phyloP scores from a whole-genome alignment of 1,284 basidiomycete genomes.

The Pterula multifida region DNA sequence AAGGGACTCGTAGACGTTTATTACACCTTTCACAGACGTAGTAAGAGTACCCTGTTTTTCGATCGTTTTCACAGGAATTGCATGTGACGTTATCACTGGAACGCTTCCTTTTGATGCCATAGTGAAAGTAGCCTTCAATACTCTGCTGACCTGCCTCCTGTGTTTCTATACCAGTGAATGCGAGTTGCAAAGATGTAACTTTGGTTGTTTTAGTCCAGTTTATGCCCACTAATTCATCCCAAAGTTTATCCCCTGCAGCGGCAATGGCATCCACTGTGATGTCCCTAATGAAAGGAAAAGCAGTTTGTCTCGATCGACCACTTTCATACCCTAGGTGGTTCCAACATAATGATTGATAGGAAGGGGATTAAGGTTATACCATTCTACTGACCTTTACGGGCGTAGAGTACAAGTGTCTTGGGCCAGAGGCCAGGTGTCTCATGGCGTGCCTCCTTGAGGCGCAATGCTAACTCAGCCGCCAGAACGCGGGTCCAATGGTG shows the following conservation, averaged over 20 bases:
- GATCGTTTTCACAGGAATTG: slow-evolving; percentile 5
- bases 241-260: slow-evolving; percentile 71
- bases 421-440: slow-evolving; percentile 78
- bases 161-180: slow-evolving; percentile 75
- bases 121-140: slow-evolving; percentile 77
- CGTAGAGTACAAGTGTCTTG: slow-evolving; percentile 75
- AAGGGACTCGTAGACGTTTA: slow-evolving; percentile 26
- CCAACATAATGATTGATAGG: slow-evolving; percentile 7
- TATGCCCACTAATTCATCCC: slow-evolving; percentile 71
- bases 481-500: slow-evolving; percentile 87
- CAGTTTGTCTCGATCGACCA: slow-evolving; percentile 64
- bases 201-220: slow-evolving; percentile 38
- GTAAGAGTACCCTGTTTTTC: slow-evolving; percentile 13
- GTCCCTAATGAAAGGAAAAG: slow-evolving; percentile 71
- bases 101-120: slow-evolving; percentile 20
- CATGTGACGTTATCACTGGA: slow-evolving; percentile 17
- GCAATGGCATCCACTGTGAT: slow-evolving; percentile 72
- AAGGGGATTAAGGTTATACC: slow-evolving; percentile 2
- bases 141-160: slow-evolving; percentile 75
- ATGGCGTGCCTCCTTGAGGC: slow-evolving; percentile 76
- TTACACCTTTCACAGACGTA: slow-evolving; percentile 46
- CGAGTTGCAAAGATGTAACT: slow-evolving; percentile 64
- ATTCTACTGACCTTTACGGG: slow-evolving; percentile 44
- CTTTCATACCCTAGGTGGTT: slow-evolving; percentile 57
- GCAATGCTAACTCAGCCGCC: slow-evolving; percentile 77